Base-by-base conservation (phyloP, 305 asterid species). In the Withania somnifera region DNA sequence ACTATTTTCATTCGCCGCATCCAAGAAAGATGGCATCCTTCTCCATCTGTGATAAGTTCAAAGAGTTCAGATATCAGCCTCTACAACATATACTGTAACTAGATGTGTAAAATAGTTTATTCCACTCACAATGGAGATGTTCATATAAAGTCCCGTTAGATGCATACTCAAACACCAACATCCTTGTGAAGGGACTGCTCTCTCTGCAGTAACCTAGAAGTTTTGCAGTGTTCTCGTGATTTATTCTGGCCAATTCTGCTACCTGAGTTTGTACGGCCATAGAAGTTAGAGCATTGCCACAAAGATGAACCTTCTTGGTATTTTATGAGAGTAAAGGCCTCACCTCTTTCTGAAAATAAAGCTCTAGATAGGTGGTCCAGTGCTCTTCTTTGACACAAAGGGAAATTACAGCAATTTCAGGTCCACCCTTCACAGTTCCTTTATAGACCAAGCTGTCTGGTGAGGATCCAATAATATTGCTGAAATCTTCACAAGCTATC, bases 401-500 rank as follows among this genome's bases (percentile, higher is more conserved):
- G 78, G 98, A 92, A 76, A 95, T 88, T 50, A 93, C 98, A 7
- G 99, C 99, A 47, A 97, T 88, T 85, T 97, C 99, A 2, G 93
- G 94, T 57, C 98, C 99, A 17, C 94, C 92, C 87, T 90, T 93
- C 84, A 93, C 76, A 61, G 89, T 97, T 60, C 99, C 98, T 88
- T 97, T 97, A 86, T 93, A 95, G 14, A 97, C 96, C 28, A 90
- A 82, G 83, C 98, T 93, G 64, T 93, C 97, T 0, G 98, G 90
- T 60, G 97, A 95, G 28, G 98, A 91, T 51, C 98, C 98, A 10
- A 97, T 97, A 82, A 97, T 97, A 86, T 97, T 97, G 91, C 98
- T 97, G 87, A 95, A 97, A 90, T 95, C 99, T 91, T 97, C 99
- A 86, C 99, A 97, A 40, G 99, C 99, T 67, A 90, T 88, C 89